Evolutionary conservation across 441 rosid species (phyloP).

Genomic region (Rhodomyrtus psidioides): DNA sequence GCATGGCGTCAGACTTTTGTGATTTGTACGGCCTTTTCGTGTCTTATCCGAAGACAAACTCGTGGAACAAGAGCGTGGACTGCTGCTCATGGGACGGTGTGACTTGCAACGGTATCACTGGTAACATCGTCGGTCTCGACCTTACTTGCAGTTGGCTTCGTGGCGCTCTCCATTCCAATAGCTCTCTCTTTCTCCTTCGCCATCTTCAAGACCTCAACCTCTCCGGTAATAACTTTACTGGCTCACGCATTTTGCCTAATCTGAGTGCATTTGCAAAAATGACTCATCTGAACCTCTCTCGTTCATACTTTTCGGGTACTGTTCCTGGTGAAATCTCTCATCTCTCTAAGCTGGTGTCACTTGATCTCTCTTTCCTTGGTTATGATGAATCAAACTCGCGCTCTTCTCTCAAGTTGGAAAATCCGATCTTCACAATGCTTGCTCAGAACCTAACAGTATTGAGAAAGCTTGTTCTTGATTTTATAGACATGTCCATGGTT

Average conservation of each 20-base stretch:
- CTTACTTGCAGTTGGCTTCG: neutral
- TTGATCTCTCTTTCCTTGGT: neutral
- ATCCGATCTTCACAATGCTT: too few species aligned
- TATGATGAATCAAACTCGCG: too few species aligned
- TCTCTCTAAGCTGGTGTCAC: neutral
- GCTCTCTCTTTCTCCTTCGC: neutral
- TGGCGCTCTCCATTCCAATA: neutral
- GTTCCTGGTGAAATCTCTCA: accelerated
- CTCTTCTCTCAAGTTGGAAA: too few species aligned
- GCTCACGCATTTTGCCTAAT: neutral
- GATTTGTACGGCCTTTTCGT: too few species aligned
- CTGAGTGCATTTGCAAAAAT: neutral
- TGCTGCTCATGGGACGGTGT: neutral
- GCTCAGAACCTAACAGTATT: too few species aligned
- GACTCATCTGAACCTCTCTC: neutral
- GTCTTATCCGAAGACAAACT: neutral
- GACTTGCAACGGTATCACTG: neutral
- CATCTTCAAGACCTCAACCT: neutral
- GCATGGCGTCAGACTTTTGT: neutral
- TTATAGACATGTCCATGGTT: too few species aligned
- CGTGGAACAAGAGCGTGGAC: neutral
- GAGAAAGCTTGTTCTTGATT: too few species aligned
- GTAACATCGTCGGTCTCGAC: neutral
- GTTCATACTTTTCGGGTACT: accelerated
- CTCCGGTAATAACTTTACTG: accelerated